Percentiles rank a stretch among this genome's conserved stretches.
Evolutionary conservation across 495 filamentous ascomycete species (phyloP).

Genomic region (Hypomontagnella monticulosa): DNA sequence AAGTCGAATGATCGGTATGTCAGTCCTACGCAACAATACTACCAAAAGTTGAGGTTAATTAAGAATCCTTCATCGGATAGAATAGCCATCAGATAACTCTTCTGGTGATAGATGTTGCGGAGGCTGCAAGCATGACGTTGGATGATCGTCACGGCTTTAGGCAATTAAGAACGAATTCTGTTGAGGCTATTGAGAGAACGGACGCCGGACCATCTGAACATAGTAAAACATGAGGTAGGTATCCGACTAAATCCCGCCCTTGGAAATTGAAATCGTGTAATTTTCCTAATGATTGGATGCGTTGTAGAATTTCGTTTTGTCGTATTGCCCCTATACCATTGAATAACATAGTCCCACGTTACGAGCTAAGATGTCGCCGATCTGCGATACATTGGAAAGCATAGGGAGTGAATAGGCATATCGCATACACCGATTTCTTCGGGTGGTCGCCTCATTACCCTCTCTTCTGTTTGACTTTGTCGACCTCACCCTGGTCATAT

Average conservation of each 20-base stretch:
- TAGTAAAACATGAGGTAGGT: background rate
- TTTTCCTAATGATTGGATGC: background rate
- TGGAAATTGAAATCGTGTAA: constrained; percentile 5
- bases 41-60: no score
- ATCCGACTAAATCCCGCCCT: background rate
- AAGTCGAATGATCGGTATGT: no score
- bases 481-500: background rate
- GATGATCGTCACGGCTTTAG: constrained; percentile 23
- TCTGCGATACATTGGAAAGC: background rate
- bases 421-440: background rate
- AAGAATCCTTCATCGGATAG: constrained; percentile 14
- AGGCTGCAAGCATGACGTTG: constrained; percentile 20
- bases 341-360: background rate
- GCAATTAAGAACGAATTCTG: constrained; percentile 23
- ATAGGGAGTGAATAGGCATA: background rate
- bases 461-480: background rate
- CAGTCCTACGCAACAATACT: no score
- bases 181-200: background rate
- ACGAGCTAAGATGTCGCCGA: no score
- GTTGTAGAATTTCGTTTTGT: background rate
- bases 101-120: background rate
- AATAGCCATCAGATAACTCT: background rate
- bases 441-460: no score
- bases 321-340: background rate
- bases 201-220: background rate